Evolutionary conservation across 1,284 basidiomycete genomes (phyloP).

Genomic region (Cutaneotrichosporon mucoides): DNA sequence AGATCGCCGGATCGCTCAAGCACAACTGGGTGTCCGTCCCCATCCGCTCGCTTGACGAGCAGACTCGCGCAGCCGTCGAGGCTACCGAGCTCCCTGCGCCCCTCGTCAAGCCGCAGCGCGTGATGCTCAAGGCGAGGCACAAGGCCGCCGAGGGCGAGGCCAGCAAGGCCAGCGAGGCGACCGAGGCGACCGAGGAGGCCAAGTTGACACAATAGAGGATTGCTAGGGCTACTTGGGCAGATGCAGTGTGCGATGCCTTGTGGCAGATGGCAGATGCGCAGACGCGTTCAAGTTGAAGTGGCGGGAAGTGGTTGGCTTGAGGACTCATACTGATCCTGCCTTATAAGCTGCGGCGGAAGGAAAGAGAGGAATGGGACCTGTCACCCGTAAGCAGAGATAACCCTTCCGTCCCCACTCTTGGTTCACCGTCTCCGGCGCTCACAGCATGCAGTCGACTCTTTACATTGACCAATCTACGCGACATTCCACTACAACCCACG

Average conservation of each 20-base stretch:
- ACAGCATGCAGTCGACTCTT: too few species aligned
- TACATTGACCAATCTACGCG: too few species aligned
- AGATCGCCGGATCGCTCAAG: constrained; percentile 7
- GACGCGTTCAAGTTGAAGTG: not conserved
- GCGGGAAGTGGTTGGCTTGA: too few species aligned
- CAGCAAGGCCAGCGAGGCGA: not conserved
- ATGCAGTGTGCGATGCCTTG: constrained; percentile 7
- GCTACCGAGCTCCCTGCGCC: not conserved
- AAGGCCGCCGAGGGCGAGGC: not conserved
- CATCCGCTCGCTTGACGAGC: not conserved
- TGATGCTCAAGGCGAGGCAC: constrained; percentile 1
- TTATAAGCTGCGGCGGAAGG: too few species aligned
- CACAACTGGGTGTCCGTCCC: constrained; percentile 7
- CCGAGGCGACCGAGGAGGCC: not conserved
- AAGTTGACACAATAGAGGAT: not conserved
- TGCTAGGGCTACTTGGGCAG: not conserved
- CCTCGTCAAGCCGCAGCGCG: constrained; percentile 1
- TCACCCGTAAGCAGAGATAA: too few species aligned
- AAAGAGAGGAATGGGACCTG: too few species aligned
- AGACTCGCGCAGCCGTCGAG: not conserved
- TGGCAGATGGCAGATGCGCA: not conserved
- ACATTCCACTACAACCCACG: too few species aligned
- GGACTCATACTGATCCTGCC: too few species aligned
- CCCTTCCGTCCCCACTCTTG: too few species aligned
- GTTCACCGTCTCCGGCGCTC: too few species aligned